A percentile compares a stretch with the other conserved stretches of the same genome.
Conservation (phyloP, 164 flowering plant species). For the Vitis labrusca region DNA sequence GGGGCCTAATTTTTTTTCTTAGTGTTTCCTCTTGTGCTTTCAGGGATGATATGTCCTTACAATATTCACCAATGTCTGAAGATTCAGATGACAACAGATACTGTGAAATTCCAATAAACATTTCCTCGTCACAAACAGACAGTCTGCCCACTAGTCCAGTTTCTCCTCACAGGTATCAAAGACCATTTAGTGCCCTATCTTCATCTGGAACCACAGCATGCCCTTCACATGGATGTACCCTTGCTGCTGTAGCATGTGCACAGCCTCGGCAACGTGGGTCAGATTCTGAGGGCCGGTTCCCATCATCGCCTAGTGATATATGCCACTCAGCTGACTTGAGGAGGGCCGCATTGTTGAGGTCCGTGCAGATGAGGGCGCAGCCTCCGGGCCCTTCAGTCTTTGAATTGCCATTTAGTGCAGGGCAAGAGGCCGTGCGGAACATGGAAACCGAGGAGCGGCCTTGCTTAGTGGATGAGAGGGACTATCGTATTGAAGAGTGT, state of each 20-base stretch:
- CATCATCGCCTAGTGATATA: conserved; percentile 97
- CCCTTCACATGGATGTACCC: conserved; percentile 26
- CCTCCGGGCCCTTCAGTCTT: conserved; percentile 46
- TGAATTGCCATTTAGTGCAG: conserved; percentile 43
- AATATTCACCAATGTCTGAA: conserved; percentile 95
- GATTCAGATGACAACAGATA: conserved; percentile 84
- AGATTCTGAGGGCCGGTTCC: conserved; percentile 88
- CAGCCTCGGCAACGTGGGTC: conserved; percentile 77
- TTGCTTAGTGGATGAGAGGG: conserved; percentile 52
- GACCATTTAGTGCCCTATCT: conserved; percentile 32
- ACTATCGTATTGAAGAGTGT: conserved; percentile 47
- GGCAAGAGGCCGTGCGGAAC: conserved; percentile 40
- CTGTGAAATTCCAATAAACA: conserved; percentile 42
- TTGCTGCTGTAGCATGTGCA: conserved; percentile 31
- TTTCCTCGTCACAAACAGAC: conserved; percentile 53
- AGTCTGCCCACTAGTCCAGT: conserved; percentile 74
- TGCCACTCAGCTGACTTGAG: conserved; percentile 96
- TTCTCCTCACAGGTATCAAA: conserved; percentile 77
- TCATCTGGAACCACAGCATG: conserved; percentile 32
- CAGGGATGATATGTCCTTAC: conserved; percentile 79
- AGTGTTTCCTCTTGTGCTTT: conserved; percentile 10
- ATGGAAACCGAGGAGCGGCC: conserved; percentile 56
- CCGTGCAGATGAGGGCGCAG: conserved; percentile 91
- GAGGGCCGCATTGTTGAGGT: conserved; percentile 85
- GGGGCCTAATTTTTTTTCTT: background rate